Percentiles rank a stretch among this genome's conserved stretches.
Conservation (phyloP, 108 stramenopile genomes). For the Bacterosira constricta region DNA sequence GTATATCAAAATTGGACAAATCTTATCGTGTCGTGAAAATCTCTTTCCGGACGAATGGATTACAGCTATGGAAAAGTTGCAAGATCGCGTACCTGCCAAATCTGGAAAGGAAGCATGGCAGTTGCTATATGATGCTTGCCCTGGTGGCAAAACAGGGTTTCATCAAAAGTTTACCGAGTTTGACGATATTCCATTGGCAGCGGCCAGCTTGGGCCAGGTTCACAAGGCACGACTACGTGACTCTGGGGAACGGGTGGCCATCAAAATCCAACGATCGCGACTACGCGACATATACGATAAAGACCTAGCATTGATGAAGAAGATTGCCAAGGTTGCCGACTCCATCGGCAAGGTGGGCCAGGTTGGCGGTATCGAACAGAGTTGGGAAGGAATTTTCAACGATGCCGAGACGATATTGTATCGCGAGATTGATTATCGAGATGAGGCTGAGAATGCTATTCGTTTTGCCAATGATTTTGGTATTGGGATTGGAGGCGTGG, state of each 20-base stretch:
- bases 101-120: constrained; percentile 80
- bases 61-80: constrained; percentile 82
- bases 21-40: constrained; percentile 86
- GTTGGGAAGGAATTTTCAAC: constrained; percentile 81
- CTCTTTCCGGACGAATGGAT: constrained; percentile 89
- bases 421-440: constrained; percentile 95
- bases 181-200: constrained; percentile 86
- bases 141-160: constrained; percentile 58
- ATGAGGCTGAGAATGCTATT: constrained; percentile 89
- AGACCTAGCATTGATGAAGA: constrained; percentile 86
- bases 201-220: constrained; percentile 92
- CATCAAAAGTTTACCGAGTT: constrained; percentile 75
- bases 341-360: constrained; percentile 59
- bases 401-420: constrained; percentile 93
- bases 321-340: constrained; percentile 75
- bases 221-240: constrained; percentile 77
- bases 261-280: constrained; percentile 90
- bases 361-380: constrained; percentile 80
- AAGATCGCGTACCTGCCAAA: constrained; percentile 91
- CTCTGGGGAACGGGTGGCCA: constrained; percentile 71
- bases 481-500: constrained; percentile 69
- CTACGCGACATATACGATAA: constrained; percentile 88
- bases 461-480: constrained; percentile 90
- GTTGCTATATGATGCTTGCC: constrained; percentile 72
- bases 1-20: constrained; percentile 94